These are phyloP conservation scores for Mortierella antarctica DNA, from an alignment of 192 early-diverging fungal species.

Conservation along the genomic window DNA sequence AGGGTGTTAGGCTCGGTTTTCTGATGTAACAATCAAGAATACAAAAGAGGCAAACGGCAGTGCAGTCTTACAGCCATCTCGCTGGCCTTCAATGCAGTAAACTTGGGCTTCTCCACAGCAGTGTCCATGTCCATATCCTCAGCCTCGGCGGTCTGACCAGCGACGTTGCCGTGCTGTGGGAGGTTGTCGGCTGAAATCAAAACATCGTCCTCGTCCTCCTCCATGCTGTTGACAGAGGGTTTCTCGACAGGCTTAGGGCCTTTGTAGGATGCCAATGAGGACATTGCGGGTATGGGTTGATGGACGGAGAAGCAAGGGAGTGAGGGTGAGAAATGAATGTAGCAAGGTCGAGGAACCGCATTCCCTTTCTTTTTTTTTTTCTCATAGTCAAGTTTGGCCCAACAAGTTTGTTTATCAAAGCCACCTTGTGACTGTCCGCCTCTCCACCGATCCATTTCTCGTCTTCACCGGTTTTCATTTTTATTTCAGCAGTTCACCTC, in stretches of 20 bases:
- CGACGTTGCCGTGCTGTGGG: slow-evolving; percentile 46
- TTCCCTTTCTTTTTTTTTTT: slow-evolving; percentile 14
- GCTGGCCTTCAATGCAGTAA: slow-evolving; percentile 65
- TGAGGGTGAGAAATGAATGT: not conserved
- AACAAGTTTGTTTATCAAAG: slow-evolving; percentile 5
- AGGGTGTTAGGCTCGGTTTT: not conserved
- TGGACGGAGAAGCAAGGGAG: not conserved
- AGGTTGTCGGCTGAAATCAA: slow-evolving; percentile 72
- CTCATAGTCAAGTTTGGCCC: not conserved
- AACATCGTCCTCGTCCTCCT: slow-evolving; percentile 71
- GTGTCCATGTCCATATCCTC: slow-evolving; percentile 57
- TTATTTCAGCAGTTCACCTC: no score
- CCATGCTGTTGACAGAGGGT: slow-evolving; percentile 24
- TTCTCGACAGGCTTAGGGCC: slow-evolving; percentile 52
- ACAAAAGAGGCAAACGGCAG: not conserved
- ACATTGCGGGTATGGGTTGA: slow-evolving; percentile 22
- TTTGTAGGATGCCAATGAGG: slow-evolving; percentile 45
- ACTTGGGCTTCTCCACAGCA: slow-evolving; percentile 69
- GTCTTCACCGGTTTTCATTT: no score
- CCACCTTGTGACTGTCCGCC: slow-evolving; percentile 8
- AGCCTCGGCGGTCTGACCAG: slow-evolving; percentile 30
- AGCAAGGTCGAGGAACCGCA: not conserved
- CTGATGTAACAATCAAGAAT: not conserved
- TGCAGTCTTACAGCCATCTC: slow-evolving; percentile 29
- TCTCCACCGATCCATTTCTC: not conserved